A percentile compares a stretch with the other conserved stretches of the same genome.
Evolutionary conservation across 139 green algal genomes (phyloP).

Genomic region (Pleodorina starrii): DNA sequence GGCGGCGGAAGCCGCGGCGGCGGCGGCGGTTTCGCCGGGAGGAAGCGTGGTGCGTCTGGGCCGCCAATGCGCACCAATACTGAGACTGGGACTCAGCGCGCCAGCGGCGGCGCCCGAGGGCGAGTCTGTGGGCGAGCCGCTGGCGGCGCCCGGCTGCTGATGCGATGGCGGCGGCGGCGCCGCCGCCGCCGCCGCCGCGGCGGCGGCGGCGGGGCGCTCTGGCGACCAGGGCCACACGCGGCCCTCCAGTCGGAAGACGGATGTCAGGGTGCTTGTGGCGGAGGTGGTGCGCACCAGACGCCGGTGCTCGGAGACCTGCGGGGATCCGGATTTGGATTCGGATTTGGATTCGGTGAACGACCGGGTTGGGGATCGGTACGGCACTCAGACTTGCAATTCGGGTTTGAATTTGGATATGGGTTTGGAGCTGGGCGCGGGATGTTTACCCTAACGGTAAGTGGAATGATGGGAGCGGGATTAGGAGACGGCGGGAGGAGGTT

Average conservation of each 20-base stretch:
- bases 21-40: neutral
- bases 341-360: too few relatives aligned
- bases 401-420: too few relatives aligned
- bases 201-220: neutral
- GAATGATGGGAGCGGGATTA: too few relatives aligned
- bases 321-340: too few relatives aligned
- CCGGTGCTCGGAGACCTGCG: neutral
- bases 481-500: too few relatives aligned
- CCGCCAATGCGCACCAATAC: neutral
- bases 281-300: neutral
- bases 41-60: neutral
- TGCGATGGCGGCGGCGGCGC: neutral
- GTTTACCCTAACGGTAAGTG: too few relatives aligned
- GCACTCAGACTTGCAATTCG: too few relatives aligned
- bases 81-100: neutral
- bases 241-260: neutral
- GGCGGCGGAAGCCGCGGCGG: neutral
- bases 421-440: too few relatives aligned
- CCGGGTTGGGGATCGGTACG: too few relatives aligned
- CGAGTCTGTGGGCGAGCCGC: neutral
- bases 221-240: conserved; percentile 7
- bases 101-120: neutral
- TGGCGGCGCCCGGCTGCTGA: neutral
- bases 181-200: too few relatives aligned
- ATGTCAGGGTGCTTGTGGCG: neutral